phyloP scores from a whole-genome alignment of 345 rosid species.

The Salix udensis region DNA sequence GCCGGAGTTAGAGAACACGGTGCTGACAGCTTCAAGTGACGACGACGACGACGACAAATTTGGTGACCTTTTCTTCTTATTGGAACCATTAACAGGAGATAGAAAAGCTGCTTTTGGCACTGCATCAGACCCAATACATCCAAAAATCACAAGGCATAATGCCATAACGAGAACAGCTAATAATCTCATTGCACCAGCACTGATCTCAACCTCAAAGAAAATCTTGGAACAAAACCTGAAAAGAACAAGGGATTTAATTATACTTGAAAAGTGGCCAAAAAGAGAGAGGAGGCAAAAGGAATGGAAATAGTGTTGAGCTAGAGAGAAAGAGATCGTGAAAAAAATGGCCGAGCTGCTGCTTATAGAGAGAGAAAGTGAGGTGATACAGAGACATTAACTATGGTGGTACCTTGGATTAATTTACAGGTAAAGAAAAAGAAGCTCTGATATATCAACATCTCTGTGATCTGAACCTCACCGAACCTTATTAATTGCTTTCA shows the following conservation, averaged over 20 bases:
- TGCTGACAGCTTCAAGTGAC: conserved; percentile 4
- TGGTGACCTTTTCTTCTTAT: conserved; percentile 1
- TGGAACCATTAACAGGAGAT: not conserved
- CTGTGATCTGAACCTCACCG: conserved; percentile 23
- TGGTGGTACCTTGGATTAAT: conserved; percentile 25
- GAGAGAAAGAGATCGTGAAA: not conserved
- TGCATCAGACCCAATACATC: conserved; percentile 9
- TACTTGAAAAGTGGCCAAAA: conserved; percentile 8
- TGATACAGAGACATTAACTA: conserved; percentile 6
- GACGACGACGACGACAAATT: not conserved
- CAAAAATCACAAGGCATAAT: conserved; percentile 10
- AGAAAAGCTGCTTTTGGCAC: conserved; percentile 13
- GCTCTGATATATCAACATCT: conserved; percentile 22
- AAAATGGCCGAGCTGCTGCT: not conserved
- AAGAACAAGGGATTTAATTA: not conserved
- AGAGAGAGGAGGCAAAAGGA: conserved; percentile 26
- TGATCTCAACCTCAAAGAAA: not conserved
- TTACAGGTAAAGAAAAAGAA: conserved; percentile 4
- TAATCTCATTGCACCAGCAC: conserved; percentile 22
- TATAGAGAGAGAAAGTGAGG: not conserved
- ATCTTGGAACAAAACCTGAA: not conserved
- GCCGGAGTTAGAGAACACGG: conserved; percentile 5
- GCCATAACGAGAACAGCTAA: conserved; percentile 11
- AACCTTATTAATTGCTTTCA: conserved; percentile 25
- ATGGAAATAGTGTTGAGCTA: not conserved